These are phyloP conservation scores for Tetracladium marchalianum DNA, from an alignment of 495 filamentous ascomycete species.

Conservation along the genomic window DNA sequence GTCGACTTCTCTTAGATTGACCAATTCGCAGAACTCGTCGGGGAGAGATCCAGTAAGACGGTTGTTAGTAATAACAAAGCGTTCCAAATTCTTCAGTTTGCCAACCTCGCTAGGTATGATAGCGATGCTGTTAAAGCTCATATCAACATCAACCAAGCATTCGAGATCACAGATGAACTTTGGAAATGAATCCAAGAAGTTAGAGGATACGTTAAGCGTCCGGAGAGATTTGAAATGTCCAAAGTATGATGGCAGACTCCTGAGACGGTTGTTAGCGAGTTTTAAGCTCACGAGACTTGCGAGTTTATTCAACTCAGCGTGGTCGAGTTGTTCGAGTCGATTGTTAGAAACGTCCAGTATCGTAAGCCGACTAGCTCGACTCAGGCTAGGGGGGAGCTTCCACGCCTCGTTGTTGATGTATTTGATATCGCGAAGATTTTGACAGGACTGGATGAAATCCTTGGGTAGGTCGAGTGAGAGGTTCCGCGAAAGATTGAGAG, in stretches of 20 bases:
- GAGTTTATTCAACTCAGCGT: conserved; percentile 63
- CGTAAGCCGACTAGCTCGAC: conserved; percentile 70
- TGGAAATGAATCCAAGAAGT: conserved; percentile 78
- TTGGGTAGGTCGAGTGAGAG: conserved; percentile 86
- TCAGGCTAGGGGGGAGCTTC: conserved; percentile 75
- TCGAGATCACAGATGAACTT: conserved; percentile 71
- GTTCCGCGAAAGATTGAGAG: conserved; percentile 85
- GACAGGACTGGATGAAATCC: conserved; percentile 93
- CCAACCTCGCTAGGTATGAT: conserved; percentile 68
- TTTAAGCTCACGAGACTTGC: conserved; percentile 79
- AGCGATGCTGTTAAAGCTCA: conserved; percentile 90
- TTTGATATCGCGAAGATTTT: conserved; percentile 87
- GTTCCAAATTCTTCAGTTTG: conserved; percentile 65
- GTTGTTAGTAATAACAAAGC: conserved; percentile 94
- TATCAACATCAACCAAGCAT: conserved; percentile 82
- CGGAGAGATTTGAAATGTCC: conserved; percentile 64
- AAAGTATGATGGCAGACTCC: conserved; percentile 68
- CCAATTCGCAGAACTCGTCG: conserved; percentile 54
- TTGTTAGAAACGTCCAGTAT: conserved; percentile 95
- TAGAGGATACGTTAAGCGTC: conserved; percentile 84
- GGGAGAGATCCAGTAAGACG: conserved; percentile 65
- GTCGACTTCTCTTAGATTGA: conserved; percentile 82
- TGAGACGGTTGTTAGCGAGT: conserved; percentile 84
- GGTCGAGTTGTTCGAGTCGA: conserved; percentile 72
- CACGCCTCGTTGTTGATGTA: conserved; percentile 87